These are phyloP conservation scores for Fusarium marasasianum DNA, from an alignment of 2,329 filamentous ascomycete genomes.

Conservation along the genomic window DNA sequence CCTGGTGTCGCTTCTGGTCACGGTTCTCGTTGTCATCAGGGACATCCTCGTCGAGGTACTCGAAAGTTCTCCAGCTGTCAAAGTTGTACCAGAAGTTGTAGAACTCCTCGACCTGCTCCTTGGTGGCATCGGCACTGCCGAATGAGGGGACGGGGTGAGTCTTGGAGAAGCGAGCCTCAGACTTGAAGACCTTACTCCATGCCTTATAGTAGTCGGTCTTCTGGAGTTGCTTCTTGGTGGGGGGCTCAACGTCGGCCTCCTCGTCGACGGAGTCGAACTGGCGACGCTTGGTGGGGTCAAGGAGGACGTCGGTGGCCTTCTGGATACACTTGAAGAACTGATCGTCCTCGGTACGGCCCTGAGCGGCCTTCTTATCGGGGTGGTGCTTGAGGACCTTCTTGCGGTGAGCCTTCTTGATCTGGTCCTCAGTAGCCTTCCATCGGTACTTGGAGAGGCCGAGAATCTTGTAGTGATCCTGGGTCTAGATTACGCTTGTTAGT, in stretches of 20 bases:
- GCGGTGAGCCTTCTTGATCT: conserved; percentile 98
- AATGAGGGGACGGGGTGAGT: conserved; percentile 86
- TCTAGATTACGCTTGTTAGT: conserved; percentile 55
- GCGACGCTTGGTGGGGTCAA: conserved; percentile 89
- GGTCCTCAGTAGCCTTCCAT: conserved; percentile 91
- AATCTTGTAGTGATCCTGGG: conserved; percentile 97
- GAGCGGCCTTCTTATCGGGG: conserved; percentile 97
- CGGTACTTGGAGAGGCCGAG: conserved; percentile 93
- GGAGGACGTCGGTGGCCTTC: conserved; percentile 92
- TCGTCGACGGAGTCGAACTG: conserved; percentile 98
- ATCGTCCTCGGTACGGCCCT: conserved; percentile 88
- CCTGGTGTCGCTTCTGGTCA: conserved; percentile 97
- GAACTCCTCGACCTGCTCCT: conserved; percentile 92
- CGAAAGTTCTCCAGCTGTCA: conserved; percentile 96
- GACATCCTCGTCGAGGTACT: conserved; percentile 98
- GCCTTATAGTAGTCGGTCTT: conserved; percentile 96
- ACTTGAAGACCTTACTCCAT: conserved; percentile 89
- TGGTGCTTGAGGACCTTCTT: conserved; percentile 99
- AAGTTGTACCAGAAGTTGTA: conserved; percentile 99
- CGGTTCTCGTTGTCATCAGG: conserved; percentile 99
- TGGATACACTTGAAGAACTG: conserved; percentile 99
- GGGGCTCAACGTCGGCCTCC: conserved; percentile 89
- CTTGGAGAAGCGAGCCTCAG: conserved; percentile 93
- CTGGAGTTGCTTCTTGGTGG: conserved; percentile 86
- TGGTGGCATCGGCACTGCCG: conserved; percentile 83